phyloP scores from a whole-genome alignment of 164 flowering plant species.

The Macadamia integrifolia region DNA sequence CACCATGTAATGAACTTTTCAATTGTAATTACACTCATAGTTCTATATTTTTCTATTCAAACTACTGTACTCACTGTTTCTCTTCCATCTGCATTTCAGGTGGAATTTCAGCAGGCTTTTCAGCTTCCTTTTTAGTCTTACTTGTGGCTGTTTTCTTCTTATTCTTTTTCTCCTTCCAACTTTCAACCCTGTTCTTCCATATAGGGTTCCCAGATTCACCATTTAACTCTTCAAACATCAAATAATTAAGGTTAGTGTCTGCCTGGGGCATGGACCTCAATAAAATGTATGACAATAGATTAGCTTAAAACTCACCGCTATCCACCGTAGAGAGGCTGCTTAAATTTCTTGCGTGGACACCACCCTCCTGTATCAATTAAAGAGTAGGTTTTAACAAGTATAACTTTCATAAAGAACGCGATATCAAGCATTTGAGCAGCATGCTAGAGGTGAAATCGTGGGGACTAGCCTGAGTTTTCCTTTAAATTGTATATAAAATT shows the following conservation, averaged over 20 bases:
- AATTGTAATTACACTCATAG: too few relatives aligned
- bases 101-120: constrained; percentile 33
- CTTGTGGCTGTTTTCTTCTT: constrained; percentile 47
- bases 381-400: constrained; percentile 2
- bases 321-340: constrained; percentile 80
- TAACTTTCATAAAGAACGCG: neutral
- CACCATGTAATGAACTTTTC: too few relatives aligned
- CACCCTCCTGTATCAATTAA: constrained; percentile 42
- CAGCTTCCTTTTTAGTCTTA: constrained; percentile 41
- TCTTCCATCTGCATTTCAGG: constrained; percentile 81
- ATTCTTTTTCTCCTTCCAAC: constrained; percentile 89
- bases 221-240: constrained; percentile 47
- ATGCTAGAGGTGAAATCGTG: neutral
- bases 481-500: too few relatives aligned
- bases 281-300: neutral
- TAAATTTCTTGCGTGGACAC: constrained; percentile 70
- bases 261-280: neutral
- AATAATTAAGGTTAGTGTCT: neutral
- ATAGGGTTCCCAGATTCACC: constrained; percentile 83
- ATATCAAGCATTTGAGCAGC: neutral
- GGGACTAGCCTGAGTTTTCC: too few relatives aligned
- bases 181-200: constrained; percentile 93
- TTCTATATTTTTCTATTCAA: neutral
- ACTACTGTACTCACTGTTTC: constrained; percentile 39
- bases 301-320: constrained; percentile 48